Evolutionary conservation across 306 rosid genomes (phyloP).

Genomic region (Ochetophila trinervis): DNA sequence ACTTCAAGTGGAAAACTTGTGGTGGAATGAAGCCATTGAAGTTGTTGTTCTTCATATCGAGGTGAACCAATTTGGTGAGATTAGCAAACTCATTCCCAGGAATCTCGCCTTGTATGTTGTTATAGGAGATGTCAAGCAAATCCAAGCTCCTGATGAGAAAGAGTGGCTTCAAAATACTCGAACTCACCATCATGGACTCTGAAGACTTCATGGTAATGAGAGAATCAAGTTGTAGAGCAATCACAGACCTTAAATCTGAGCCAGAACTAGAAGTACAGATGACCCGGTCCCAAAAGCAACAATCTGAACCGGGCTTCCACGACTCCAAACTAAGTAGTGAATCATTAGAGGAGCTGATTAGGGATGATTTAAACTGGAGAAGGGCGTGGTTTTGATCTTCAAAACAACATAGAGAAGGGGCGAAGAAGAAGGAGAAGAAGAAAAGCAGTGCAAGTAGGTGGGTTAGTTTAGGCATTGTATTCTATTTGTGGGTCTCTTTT

Average conservation of each 20-base stretch:
- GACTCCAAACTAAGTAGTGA: constrained; percentile 8
- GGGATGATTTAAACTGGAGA: constrained; percentile 25
- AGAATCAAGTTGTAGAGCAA: constrained; percentile 16
- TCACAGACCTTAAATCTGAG: constrained; percentile 5
- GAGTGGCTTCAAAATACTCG: constrained; percentile 16
- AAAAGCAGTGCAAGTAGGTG: background rate
- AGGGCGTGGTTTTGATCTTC: constrained; percentile 22
- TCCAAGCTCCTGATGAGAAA: constrained; percentile 25
- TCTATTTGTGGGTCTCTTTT: no score
- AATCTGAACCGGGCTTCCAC: constrained; percentile 24
- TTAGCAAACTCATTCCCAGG: constrained; percentile 18
- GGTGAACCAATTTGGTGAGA: constrained; percentile 20
- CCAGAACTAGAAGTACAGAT: background rate
- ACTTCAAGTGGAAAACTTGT: constrained; percentile 10
- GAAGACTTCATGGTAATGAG: background rate
- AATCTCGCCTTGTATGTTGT: constrained; percentile 15
- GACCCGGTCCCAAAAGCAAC: constrained; percentile 31
- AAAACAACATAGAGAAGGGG: constrained; percentile 15
- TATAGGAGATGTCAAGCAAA: constrained; percentile 21
- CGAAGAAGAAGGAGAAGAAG: constrained; percentile 15
- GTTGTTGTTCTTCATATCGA: constrained; percentile 16
- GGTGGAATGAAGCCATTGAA: constrained; percentile 20
- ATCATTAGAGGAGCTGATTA: background rate
- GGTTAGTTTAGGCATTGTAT: constrained; percentile 5
- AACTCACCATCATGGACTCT: constrained; percentile 9